These are phyloP conservation scores for Rhizophagus sp. DNA, from an alignment of 192 early-diverging fungal species.

Conservation along the genomic window DNA sequence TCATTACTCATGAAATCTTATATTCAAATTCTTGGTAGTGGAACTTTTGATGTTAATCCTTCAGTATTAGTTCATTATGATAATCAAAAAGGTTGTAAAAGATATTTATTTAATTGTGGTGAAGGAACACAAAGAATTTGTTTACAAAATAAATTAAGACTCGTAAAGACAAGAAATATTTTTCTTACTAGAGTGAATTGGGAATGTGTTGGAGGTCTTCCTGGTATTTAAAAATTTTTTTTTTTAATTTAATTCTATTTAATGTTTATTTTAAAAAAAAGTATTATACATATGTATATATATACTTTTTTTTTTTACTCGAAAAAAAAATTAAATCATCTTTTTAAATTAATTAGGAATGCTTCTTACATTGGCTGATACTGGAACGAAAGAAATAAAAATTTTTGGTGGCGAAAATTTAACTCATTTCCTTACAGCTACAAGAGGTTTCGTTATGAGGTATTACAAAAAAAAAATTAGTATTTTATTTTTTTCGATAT, in stretches of 20 bases:
- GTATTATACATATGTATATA: too few relatives aligned
- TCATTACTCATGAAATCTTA: constrained; percentile 49
- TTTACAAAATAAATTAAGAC: constrained; percentile 71
- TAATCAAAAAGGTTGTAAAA: constrained; percentile 37
- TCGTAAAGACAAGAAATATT: constrained; percentile 73
- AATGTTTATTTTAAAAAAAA: too few relatives aligned
- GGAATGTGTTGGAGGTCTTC: constrained; percentile 77
- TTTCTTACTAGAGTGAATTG: constrained; percentile 85
- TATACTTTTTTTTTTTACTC: too few relatives aligned
- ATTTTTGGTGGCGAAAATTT: constrained; percentile 80
- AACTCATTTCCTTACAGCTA: constrained; percentile 75
- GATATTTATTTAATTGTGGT: constrained; percentile 92
- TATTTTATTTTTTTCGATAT: neutral
- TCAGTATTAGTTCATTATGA: constrained; percentile 79
- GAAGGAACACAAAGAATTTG: constrained; percentile 89
- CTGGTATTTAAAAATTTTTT: too few relatives aligned
- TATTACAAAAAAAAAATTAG: constrained; percentile 7
- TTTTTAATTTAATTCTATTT: too few relatives aligned
- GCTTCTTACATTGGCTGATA: constrained; percentile 86
- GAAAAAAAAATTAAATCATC: neutral
- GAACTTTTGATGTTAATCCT: constrained; percentile 51
- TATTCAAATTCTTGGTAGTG: constrained; percentile 52
- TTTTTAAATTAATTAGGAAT: constrained; percentile 61
- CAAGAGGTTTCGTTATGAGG: constrained; percentile 80
- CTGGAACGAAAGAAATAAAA: constrained; percentile 59